A percentile compares a stretch with the other conserved stretches of the same genome.
These are phyloP conservation scores for Aureobasidium musti DNA, from an alignment of 2,329 filamentous ascomycete genomes.

Conservation along the genomic window DNA sequence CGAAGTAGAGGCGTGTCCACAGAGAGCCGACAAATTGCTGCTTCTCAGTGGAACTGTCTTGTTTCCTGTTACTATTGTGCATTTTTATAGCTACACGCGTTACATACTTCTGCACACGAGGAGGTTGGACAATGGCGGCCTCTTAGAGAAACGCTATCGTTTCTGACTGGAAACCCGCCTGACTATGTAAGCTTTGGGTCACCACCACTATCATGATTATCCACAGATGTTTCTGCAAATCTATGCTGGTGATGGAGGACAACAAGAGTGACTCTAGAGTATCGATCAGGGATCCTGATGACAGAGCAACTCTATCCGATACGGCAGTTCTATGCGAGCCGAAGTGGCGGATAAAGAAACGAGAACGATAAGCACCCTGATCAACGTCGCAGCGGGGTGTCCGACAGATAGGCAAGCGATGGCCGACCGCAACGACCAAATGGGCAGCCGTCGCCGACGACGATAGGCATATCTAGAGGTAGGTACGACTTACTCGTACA, in stretches of 20 bases:
- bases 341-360: conserved; percentile 4
- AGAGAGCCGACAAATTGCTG: no score
- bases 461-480: conserved; percentile 22
- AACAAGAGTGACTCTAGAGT: not conserved
- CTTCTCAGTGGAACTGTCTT: no score
- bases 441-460: conserved; percentile 4
- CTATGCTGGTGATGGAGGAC: not conserved
- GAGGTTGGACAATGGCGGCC: no score
- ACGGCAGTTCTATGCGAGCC: not conserved
- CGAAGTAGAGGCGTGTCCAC: no score
- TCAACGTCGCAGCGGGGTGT: not conserved
- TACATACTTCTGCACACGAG: no score
- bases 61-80: no score
- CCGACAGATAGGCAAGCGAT: conserved; percentile 18
- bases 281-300: not conserved
- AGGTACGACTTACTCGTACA: not conserved
- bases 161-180: no score
- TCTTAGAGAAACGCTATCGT: no score
- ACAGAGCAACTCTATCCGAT: not conserved
- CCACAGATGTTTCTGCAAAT: no score
- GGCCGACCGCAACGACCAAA: not conserved
- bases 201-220: not conserved
- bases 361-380: conserved; percentile 3
- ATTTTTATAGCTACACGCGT: no score
- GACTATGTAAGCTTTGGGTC: no score